Base-by-base conservation (phyloP, 2,329 filamentous ascomycete genomes). In the Amphichorda felina region DNA sequence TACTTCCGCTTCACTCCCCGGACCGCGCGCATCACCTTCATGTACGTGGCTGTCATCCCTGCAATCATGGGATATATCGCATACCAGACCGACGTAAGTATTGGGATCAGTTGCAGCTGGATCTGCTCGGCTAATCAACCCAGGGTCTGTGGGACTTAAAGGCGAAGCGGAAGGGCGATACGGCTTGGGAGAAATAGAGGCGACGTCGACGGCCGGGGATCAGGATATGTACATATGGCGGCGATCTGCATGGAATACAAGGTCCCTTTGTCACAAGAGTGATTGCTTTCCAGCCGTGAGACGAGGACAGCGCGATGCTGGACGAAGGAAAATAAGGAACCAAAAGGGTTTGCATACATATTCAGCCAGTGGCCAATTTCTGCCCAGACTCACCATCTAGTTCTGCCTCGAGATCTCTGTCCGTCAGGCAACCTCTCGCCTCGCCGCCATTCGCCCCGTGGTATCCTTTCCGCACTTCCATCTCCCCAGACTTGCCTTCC, bases 1-100 rank as follows among this genome's bases (percentile, higher is more conserved):
- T 94, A 85, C 74, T 98, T 96, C 74, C 75, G 86, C 60, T 96
- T 86, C 85, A 96, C 82, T 25, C 73, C 77, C 35, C 72, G 82
- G 51, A 94, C 86, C 31, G 86, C 85, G 21, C 77, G 75, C 64
- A 60, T 95, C 51, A 79, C 80, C 4, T 75, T 95, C 54, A 67
- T 80, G 44, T 95, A 89, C 60, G 72, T 82, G 39, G 64, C 78
- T 24, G 64, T 79, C 36, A 72, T 95, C 30, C 91, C 91, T 7
- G 59, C 64, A 28, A 66, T 82, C 38, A 49, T 94, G 45, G 78
- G 78, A 32, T 78, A 79, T 53, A 53, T 84, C 38, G 85, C 76
- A 39, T 93, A 83, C 57, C 76, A 74, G 53, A 88, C 80, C 42
- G 89, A 96, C 51, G 91, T 96, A 64, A 76, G 86, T 75, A 28